Conservation (phyloP, 768 basidiomycete genomes). For the Gymnopilus dilepis region DNA sequence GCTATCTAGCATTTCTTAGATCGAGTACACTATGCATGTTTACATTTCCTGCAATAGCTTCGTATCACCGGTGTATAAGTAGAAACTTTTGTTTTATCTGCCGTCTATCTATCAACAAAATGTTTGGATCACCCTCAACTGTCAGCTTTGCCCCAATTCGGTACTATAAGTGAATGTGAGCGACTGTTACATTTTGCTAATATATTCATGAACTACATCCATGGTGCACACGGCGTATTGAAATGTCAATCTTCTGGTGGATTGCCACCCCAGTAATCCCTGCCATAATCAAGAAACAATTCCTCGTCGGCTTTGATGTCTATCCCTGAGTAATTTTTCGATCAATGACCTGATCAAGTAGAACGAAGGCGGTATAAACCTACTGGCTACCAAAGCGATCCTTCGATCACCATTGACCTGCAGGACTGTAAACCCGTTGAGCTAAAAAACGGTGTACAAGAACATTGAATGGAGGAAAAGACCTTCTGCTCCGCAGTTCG, state of each 20-base stretch:
- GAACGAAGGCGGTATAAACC: background rate
- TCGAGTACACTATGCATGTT: too few species aligned
- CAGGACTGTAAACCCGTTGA: background rate
- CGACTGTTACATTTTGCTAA: too few species aligned
- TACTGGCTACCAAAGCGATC: constrained; percentile 17
- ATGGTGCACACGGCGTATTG: too few species aligned
- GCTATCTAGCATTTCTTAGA: too few species aligned
- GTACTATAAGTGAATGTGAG: too few species aligned
- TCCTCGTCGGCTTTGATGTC: constrained; percentile 16
- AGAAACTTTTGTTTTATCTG: too few species aligned
- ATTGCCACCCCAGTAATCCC: constrained; percentile 5
- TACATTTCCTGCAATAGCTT: too few species aligned
- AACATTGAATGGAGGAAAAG: background rate
- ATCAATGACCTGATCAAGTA: background rate
- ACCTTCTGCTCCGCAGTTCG: constrained; percentile 21
- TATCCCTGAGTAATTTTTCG: background rate
- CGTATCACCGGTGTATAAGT: too few species aligned
- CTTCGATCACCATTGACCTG: constrained; percentile 18
- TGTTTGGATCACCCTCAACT: too few species aligned
- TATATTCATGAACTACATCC: too few species aligned
- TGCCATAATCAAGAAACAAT: constrained; percentile 18
- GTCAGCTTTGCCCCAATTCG: too few species aligned
- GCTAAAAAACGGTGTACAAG: background rate
- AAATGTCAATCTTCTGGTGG: background rate
- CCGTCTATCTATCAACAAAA: too few species aligned